phyloP scores from a whole-genome alignment of 2,329 filamentous ascomycete species.

The Cadophora luteo-olivacea region DNA sequence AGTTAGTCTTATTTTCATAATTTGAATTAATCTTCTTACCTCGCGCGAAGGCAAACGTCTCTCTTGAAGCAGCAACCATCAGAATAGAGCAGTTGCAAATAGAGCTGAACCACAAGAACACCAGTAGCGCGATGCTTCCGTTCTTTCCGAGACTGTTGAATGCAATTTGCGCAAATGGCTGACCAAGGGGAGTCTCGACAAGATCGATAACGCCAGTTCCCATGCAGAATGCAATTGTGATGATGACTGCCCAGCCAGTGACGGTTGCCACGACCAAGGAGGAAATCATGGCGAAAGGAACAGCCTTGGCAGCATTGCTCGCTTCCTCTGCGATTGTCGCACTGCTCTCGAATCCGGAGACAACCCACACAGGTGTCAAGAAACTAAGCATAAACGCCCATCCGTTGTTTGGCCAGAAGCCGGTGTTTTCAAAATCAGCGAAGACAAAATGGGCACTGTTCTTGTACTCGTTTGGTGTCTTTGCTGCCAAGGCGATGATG shows the following conservation, averaged over 20 bases:
- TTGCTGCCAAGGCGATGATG: conserved; percentile 42
- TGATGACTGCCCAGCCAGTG: conserved; percentile 62
- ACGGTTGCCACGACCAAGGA: conserved; percentile 43
- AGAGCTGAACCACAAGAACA: conserved; percentile 41
- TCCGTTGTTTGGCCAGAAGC: conserved; percentile 42
- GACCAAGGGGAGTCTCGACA: conserved; percentile 54
- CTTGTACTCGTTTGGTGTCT: conserved; percentile 39
- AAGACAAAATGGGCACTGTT: conserved; percentile 43
- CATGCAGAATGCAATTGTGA: conserved; percentile 63
- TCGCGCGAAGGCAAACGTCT: conserved; percentile 44
- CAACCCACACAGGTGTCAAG: conserved; percentile 45
- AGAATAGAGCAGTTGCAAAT: conserved; percentile 45
- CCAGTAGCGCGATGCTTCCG: conserved; percentile 51
- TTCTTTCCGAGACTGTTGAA: conserved; percentile 61
- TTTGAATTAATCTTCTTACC: conserved; percentile 27
- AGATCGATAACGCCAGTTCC: conserved; percentile 53
- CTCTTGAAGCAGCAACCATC: conserved; percentile 44
- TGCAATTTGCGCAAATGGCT: conserved; percentile 63
- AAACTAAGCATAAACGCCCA: conserved; percentile 45
- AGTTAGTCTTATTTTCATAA: not conserved
- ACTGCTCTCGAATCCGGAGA: conserved; percentile 43
- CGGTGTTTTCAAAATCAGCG: conserved; percentile 41
- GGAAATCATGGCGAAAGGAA: conserved; percentile 45
- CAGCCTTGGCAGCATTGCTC: conserved; percentile 42
- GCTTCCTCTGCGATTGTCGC: conserved; percentile 45